Evolutionary conservation across 257 asterid species (phyloP).

Genomic region (Jacaranda copaia): DNA sequence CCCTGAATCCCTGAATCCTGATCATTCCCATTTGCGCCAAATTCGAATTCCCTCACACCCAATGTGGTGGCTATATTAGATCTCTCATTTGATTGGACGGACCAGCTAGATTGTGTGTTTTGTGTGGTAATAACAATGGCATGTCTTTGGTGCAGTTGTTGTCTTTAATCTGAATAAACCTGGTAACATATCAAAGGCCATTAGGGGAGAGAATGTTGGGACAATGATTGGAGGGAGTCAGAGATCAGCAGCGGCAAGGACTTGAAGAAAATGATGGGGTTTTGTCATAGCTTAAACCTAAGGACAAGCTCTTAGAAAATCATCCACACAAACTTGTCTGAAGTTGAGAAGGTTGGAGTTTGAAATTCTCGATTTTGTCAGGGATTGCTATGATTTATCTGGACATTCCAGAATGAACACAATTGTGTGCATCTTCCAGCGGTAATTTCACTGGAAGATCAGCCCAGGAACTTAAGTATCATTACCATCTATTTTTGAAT

Average conservation of each 20-base stretch:
- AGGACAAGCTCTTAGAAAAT: neutral
- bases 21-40: neutral
- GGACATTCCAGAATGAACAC: neutral
- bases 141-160: conserved; percentile 65
- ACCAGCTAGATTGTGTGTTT: neutral
- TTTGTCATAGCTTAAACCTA: neutral
- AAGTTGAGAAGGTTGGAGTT: neutral
- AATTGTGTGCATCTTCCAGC: too few relatives aligned
- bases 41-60: neutral
- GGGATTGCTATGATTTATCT: conserved; percentile 12
- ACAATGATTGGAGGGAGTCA: conserved; percentile 68
- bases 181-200: conserved; percentile 87
- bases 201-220: conserved; percentile 81
- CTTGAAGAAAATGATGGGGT: conserved; percentile 36
- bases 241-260: conserved; percentile 48
- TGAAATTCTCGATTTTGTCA: neutral
- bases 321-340: neutral
- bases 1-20: conserved; percentile 15
- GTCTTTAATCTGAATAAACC: conserved; percentile 85
- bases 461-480: neutral
- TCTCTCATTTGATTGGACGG: neutral
- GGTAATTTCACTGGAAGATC: neutral
- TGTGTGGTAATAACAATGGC: neutral
- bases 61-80: neutral
- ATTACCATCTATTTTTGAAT: too few relatives aligned